Evolutionary conservation across 257 asterid species (phyloP).

Genomic region (Gardenia jasminoides): DNA sequence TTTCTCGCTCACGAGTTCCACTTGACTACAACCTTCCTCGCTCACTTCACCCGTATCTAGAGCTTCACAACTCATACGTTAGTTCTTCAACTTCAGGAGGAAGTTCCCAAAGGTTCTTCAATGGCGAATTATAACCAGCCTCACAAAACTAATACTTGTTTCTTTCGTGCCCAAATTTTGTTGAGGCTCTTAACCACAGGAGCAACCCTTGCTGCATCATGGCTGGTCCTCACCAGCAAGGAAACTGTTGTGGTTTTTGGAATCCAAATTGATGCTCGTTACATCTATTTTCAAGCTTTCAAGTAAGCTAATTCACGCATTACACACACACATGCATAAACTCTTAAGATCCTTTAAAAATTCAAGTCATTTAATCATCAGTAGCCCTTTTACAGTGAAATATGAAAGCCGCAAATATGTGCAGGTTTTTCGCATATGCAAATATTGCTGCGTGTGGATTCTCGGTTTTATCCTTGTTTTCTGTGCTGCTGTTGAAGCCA

Average conservation of each 20-base stretch:
- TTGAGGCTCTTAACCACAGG: constrained; percentile 40
- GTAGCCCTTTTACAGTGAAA: not conserved
- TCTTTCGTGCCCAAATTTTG: constrained; percentile 29
- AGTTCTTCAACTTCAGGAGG: not conserved
- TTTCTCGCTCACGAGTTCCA: not conserved
- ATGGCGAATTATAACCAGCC: not conserved
- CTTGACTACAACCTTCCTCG: too few relatives aligned
- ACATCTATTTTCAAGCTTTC: constrained; percentile 52
- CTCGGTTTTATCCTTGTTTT: constrained; percentile 33
- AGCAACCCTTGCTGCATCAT: constrained; percentile 46
- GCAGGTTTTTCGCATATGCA: constrained; percentile 60
- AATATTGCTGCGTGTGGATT: constrained; percentile 43
- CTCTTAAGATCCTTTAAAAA: not conserved
- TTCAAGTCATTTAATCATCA: not conserved
- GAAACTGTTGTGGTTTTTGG: constrained; percentile 40
- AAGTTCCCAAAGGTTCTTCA: not conserved
- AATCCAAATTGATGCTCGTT: constrained; percentile 43
- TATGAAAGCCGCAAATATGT: not conserved
- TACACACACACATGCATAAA: too few relatives aligned
- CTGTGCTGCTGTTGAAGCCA: constrained; percentile 21
- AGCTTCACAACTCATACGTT: too few relatives aligned
- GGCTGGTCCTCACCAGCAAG: constrained; percentile 41
- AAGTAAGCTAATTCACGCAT: constrained; percentile 26
- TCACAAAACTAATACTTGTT: not conserved
- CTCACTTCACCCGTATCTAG: not conserved